A percentile compares a stretch with the other conserved stretches of the same genome.
These are phyloP conservation scores for Debaryomyces subglobosus DNA, from an alignment of 1,139 yeast genomes.

Conservation along the genomic window DNA sequence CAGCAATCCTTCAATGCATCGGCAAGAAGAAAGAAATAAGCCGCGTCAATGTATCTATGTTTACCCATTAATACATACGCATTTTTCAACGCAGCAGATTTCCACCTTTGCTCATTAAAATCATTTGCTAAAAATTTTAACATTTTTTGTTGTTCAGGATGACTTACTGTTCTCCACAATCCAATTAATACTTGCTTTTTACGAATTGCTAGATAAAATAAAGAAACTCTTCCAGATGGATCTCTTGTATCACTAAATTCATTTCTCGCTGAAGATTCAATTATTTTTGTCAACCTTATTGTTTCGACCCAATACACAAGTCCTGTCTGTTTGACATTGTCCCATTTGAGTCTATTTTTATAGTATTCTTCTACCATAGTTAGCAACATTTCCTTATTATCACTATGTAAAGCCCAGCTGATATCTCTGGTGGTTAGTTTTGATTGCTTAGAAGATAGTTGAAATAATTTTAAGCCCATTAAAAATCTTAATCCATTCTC, in stretches of 20 bases:
- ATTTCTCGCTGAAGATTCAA: conserved; percentile 73
- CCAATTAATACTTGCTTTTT: conserved; percentile 79
- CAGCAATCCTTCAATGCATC: conserved; percentile 77
- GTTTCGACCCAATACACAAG: conserved; percentile 73
- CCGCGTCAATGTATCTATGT: conserved; percentile 86
- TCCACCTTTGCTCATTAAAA: conserved; percentile 75
- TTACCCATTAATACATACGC: conserved; percentile 90
- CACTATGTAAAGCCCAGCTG: conserved; percentile 86
- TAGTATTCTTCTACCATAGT: conserved; percentile 54
- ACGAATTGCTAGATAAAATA: conserved; percentile 75
- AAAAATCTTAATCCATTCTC: conserved; percentile 72
- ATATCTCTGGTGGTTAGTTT: conserved; percentile 76
- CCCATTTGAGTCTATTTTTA: conserved; percentile 58
- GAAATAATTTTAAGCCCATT: conserved; percentile 72
- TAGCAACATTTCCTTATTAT: conserved; percentile 68
- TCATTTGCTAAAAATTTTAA: conserved; percentile 75
- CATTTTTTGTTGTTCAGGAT: conserved; percentile 83
- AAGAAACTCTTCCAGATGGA: conserved; percentile 70
- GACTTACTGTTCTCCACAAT: conserved; percentile 80
- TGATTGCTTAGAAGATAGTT: conserved; percentile 44
- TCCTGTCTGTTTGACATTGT: conserved; percentile 60
- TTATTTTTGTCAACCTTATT: conserved; percentile 47
- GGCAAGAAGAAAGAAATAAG: conserved; percentile 85
- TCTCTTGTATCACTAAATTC: conserved; percentile 67
- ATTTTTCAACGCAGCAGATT: conserved; percentile 85